Evolutionary conservation across 768 basidiomycete genomes (phyloP).

Genomic region (Pleurotus platypus): DNA sequence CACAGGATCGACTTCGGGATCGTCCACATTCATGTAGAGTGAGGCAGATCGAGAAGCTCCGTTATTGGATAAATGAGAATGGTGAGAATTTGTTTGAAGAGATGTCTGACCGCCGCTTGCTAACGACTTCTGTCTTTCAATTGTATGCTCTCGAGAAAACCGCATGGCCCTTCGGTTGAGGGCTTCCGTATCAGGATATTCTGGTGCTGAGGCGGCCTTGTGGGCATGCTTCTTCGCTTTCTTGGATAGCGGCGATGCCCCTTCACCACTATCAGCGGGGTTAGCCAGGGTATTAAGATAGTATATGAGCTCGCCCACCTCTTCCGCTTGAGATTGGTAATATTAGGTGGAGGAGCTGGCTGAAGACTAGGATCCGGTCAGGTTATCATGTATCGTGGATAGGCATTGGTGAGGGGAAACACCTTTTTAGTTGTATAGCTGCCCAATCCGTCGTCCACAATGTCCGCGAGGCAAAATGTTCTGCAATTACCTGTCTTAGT

Average conservation of each 20-base stretch:
- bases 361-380: slow-evolving; percentile 39
- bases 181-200: slow-evolving; percentile 56
- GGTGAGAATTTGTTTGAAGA: slow-evolving; percentile 44
- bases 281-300: background rate
- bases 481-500: slow-evolving; percentile 94
- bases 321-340: slow-evolving; percentile 67
- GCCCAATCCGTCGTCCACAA: slow-evolving; percentile 96
- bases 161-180: slow-evolving; percentile 79
- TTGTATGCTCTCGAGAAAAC: slow-evolving; percentile 87
- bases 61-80: slow-evolving; percentile 51
- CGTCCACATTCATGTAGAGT: slow-evolving; percentile 49
- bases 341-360: slow-evolving; percentile 52
- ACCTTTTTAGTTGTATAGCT: slow-evolving; percentile 86
- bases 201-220: slow-evolving; percentile 40
- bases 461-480: slow-evolving; percentile 79
- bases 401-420: slow-evolving; percentile 17
- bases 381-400: slow-evolving; percentile 1
- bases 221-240: slow-evolving; percentile 55
- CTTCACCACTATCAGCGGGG: slow-evolving; percentile 28
- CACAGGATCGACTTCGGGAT: slow-evolving; percentile 73
- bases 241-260: slow-evolving; percentile 36
- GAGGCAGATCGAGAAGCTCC: slow-evolving; percentile 42
- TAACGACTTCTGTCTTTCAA: slow-evolving; percentile 66
- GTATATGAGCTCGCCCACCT: slow-evolving; percentile 36
- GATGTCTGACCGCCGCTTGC: slow-evolving; percentile 30